Percentiles rank a stretch among this genome's conserved stretches.
Evolutionary conservation across 208 protist species (phyloP).

Genomic region (Herpetomonas tarakana): DNA sequence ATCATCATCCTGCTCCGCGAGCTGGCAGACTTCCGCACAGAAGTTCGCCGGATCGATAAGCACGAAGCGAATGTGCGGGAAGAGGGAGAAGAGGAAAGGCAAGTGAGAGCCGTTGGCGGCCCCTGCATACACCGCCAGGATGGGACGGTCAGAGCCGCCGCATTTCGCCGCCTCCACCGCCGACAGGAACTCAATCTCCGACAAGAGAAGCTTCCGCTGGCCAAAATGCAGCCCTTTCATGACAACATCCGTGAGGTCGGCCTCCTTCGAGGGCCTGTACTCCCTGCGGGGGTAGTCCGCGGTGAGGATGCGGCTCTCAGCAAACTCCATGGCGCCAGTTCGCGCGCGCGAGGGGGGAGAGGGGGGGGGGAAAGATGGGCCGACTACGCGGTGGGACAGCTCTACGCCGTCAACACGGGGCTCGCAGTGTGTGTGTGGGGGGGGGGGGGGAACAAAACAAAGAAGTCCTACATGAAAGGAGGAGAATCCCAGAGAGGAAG

Average conservation of each 20-base stretch:
- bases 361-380: not conserved
- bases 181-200: conserved; percentile 93
- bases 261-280: conserved; percentile 53
- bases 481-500: too few species aligned
- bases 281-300: conserved; percentile 31
- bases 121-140: conserved; percentile 92
- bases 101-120: conserved; percentile 94
- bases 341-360: not conserved
- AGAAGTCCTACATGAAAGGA: too few species aligned
- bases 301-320: conserved; percentile 25
- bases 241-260: conserved; percentile 34
- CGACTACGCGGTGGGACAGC: not conserved
- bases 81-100: conserved; percentile 80
- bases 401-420: not conserved
- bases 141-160: conserved; percentile 13
- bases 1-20: conserved; percentile 14
- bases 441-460: too few species aligned
- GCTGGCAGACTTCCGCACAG: conserved; percentile 35
- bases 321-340: conserved; percentile 44
- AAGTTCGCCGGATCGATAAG: conserved; percentile 94
- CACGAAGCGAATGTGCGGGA: conserved; percentile 74
- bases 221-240: conserved; percentile 92
- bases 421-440: not conserved
- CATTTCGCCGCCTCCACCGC: conserved; percentile 19
- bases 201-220: conserved; percentile 94